A percentile compares a stretch with the other conserved stretches of the same genome.
phyloP scores from a whole-genome alignment of 2,329 filamentous ascomycete genomes.

The Diaporthe vaccinii region DNA sequence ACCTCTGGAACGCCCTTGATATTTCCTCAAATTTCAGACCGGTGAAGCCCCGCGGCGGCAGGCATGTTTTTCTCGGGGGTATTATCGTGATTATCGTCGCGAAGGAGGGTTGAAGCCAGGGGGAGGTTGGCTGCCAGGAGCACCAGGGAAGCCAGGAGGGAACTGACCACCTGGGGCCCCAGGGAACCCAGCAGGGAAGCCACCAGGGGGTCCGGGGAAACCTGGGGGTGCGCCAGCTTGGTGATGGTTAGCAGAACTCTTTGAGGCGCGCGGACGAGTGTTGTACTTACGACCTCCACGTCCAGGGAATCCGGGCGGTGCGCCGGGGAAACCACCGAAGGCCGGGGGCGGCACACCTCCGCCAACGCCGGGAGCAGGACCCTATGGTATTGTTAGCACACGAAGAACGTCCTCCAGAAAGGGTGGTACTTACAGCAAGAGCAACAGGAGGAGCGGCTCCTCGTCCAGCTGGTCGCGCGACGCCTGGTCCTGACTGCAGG shows the following conservation, averaged over 20 bases:
- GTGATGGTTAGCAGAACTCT: slow-evolving; percentile 50
- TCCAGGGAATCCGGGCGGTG: slow-evolving; percentile 66
- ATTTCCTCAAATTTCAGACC: slow-evolving; percentile 36
- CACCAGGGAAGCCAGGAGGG: slow-evolving; percentile 55
- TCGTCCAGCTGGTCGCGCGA: slow-evolving; percentile 90
- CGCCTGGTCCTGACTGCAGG: slow-evolving; percentile 86
- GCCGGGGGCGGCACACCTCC: slow-evolving; percentile 73
- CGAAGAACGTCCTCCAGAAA: background rate
- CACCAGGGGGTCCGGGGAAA: slow-evolving; percentile 56
- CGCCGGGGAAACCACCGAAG: slow-evolving; percentile 66
- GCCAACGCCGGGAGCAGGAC: slow-evolving; percentile 90
- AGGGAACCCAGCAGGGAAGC: slow-evolving; percentile 62
- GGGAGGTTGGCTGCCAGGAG: slow-evolving; percentile 68
- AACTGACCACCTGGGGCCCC: slow-evolving; percentile 59
- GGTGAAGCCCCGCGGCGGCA: slow-evolving; percentile 15
- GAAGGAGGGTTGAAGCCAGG: slow-evolving; percentile 83
- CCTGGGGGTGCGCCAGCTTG: slow-evolving; percentile 62
- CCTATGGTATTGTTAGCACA: slow-evolving; percentile 56
- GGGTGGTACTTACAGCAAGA: slow-evolving; percentile 72
- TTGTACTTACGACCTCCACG: slow-evolving; percentile 67
- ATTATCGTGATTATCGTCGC: slow-evolving; percentile 60
- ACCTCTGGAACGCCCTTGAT: slow-evolving; percentile 34
- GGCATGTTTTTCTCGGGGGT: slow-evolving; percentile 18
- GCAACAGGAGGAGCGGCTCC: slow-evolving; percentile 80
- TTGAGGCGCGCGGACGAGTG: slow-evolving; percentile 49